These are phyloP conservation scores for Sordariomycetes sp. DNA, from an alignment of 2,329 filamentous ascomycete species.

Conservation along the genomic window DNA sequence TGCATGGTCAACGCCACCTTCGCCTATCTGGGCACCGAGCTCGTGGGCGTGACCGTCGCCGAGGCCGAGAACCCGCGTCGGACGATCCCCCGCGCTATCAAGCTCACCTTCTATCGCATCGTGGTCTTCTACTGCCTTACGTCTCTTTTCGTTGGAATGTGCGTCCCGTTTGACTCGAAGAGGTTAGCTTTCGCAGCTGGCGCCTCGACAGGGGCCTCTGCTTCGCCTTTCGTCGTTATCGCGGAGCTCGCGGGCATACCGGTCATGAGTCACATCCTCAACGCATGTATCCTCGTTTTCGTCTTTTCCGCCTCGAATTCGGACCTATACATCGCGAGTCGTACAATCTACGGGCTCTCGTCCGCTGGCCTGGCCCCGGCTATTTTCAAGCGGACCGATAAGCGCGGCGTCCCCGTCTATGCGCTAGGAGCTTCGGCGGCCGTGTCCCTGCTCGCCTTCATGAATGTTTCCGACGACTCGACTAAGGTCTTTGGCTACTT, in stretches of 20 bases:
- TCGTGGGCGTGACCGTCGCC: conserved; percentile 66
- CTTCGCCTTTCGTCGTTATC: conserved; percentile 65
- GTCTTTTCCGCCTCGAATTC: conserved; percentile 69
- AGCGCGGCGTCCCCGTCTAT: conserved; percentile 56
- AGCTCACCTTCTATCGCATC: conserved; percentile 71
- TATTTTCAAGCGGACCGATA: conserved; percentile 60
- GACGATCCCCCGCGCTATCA: conserved; percentile 66
- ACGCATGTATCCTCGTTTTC: conserved; percentile 62
- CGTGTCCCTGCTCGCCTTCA: conserved; percentile 55
- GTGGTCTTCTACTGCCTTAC: conserved; percentile 66
- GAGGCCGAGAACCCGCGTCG: conserved; percentile 69
- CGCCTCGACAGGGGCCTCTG: conserved; percentile 34
- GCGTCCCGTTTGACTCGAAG: conserved; percentile 56
- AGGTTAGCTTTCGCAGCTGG: conserved; percentile 40
- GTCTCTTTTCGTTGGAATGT: conserved; percentile 63
- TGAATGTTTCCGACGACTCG: conserved; percentile 47
- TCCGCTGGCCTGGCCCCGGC: conserved; percentile 57
- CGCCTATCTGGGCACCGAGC: conserved; percentile 64
- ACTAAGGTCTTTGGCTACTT: conserved; percentile 49
- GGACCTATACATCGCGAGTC: conserved; percentile 63
- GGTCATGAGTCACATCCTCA: conserved; percentile 52
- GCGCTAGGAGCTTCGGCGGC: conserved; percentile 46
- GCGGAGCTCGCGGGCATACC: conserved; percentile 51
- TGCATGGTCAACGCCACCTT: conserved; percentile 67
- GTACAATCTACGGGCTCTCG: conserved; percentile 61